Conservation (phyloP, 1,284 basidiomycete genomes). For the Trichosporon sp. region DNA sequence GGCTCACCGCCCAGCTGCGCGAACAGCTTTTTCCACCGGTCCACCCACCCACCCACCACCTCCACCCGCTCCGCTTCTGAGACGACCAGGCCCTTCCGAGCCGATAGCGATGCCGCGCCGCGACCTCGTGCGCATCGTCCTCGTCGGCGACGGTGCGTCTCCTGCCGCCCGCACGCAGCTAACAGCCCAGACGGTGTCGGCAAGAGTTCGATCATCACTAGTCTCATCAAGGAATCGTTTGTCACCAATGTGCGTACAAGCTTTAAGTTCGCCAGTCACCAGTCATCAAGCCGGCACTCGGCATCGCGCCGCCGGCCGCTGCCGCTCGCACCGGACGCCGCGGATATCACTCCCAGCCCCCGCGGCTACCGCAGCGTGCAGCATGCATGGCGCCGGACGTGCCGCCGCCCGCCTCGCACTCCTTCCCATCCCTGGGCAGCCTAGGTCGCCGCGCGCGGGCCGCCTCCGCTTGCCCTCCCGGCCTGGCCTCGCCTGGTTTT, state of each 20-base stretch:
- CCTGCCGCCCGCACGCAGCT: neutral
- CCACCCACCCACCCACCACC: neutral
- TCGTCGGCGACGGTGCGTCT: slow-evolving; percentile 80
- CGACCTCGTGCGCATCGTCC: slow-evolving; percentile 64
- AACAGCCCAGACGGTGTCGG: slow-evolving; percentile 72
- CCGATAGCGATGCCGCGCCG: slow-evolving; percentile 39
- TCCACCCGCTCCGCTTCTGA: neutral
- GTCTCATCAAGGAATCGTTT: slow-evolving; percentile 90
- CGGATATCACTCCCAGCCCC: neutral
- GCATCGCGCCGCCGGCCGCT: neutral
- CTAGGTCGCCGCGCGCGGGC: neutral
- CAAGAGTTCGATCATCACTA: slow-evolving; percentile 91
- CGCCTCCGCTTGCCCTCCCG: neutral
- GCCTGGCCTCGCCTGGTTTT: neutral
- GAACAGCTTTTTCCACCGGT: neutral
- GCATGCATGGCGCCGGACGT: neutral
- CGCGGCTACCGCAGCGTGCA: neutral
- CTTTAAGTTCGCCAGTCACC: neutral
- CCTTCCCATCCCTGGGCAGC: neutral
- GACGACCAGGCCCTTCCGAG: neutral
- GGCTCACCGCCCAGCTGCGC: neutral
- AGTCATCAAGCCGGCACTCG: neutral
- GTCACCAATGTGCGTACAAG: slow-evolving; percentile 67
- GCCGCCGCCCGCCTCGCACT: neutral
- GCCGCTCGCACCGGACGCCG: neutral